Base-by-base conservation (phyloP, 1,284 basidiomycete species). In the Austroboletus olivaceoglutinosus region DNA sequence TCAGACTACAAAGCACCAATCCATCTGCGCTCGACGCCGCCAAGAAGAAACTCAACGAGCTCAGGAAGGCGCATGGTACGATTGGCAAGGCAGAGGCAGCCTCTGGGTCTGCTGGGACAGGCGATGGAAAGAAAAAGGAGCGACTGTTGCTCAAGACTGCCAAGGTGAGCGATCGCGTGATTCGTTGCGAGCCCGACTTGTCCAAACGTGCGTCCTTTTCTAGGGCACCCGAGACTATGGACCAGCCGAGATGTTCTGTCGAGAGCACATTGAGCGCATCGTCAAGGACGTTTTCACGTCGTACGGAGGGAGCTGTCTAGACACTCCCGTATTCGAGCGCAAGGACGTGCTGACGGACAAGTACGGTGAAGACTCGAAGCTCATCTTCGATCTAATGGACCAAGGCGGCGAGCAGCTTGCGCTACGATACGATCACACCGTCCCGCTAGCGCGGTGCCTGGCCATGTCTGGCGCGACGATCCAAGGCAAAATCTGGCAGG, bases 381-480 rank as follows among this genome's bases (percentile, higher is more conserved):
- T 99, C 62, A 99, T 99, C 61, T 99, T 98, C 70, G 96, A 99
- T 72, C 80, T 99, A 47, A 86, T 89, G 77, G 97, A 99, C 71
- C 97, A 99, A 70, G 97, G 96, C n/a, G 96, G 97, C 22, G 97
- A 99, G 71, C 83, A 98, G 61, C 89, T 98, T 57, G 91, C 91
- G 19, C 74, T 99, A 58, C 79, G 96, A 51, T 99, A 99, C 67
- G 96, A 99, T 69, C 86, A 99, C 63, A 99, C 96, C 21, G 95
- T 99, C 18, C 96, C 96, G 6, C 89, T 99, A 48, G 96, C 96
- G 15, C 77, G 96, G 38, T 98, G 95, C 71, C 78, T 99, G 34
- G 96, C 96, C 25, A 98, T 98, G 93, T 88, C 87, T 60, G 89
- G 91, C 21, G 82, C 83, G 43, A 85, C 83, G 49, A 82, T 78